Percentiles rank a stretch among this genome's conserved stretches.
These are phyloP conservation scores for Favolaschia claudopus DNA, from an alignment of 768 basidiomycete genomes.

Conservation along the genomic window DNA sequence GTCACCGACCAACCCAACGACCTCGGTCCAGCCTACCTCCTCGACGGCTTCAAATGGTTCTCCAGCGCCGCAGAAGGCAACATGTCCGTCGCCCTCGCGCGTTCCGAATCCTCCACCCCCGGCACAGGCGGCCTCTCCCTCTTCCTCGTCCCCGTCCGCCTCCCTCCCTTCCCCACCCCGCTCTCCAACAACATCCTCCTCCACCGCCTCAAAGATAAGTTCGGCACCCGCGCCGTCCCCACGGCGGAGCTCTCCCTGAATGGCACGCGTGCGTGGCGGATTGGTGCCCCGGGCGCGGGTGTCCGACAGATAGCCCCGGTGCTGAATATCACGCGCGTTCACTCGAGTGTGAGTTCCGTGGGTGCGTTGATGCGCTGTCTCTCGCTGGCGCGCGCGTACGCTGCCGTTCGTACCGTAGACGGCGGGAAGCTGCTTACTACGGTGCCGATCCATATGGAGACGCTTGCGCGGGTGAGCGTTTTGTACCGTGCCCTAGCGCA, in stretches of 20 bases:
- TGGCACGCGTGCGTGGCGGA: constrained; percentile 65
- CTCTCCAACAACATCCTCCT: constrained; percentile 67
- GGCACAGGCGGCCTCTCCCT: constrained; percentile 77
- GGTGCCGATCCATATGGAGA: constrained; percentile 69
- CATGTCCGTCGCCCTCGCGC: constrained; percentile 74
- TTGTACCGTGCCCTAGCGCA: constrained; percentile 73
- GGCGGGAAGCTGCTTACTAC: constrained; percentile 57
- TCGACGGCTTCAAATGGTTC: constrained; percentile 86
- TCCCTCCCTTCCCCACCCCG: constrained; percentile 54
- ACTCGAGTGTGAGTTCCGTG: constrained; percentile 64
- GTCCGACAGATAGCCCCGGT: constrained; percentile 74
- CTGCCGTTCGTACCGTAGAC: constrained; percentile 63
- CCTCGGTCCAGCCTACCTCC: constrained; percentile 49
- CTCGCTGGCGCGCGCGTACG: constrained; percentile 70
- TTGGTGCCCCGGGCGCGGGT: constrained; percentile 66
- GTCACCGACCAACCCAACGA: constrained; percentile 25
- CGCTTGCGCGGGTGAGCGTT: constrained; percentile 65
- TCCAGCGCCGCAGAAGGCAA: constrained; percentile 84
- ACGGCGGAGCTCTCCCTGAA: constrained; percentile 78
- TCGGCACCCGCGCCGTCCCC: constrained; percentile 77
- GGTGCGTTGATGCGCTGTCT: constrained; percentile 69
- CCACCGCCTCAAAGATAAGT: constrained; percentile 81
- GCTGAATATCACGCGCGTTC: constrained; percentile 79
- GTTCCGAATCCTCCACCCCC: constrained; percentile 63
- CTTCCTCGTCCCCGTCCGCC: constrained; percentile 73